Base-by-base conservation (phyloP, 106 monocot genomes). In the Dendrobium officinale region DNA sequence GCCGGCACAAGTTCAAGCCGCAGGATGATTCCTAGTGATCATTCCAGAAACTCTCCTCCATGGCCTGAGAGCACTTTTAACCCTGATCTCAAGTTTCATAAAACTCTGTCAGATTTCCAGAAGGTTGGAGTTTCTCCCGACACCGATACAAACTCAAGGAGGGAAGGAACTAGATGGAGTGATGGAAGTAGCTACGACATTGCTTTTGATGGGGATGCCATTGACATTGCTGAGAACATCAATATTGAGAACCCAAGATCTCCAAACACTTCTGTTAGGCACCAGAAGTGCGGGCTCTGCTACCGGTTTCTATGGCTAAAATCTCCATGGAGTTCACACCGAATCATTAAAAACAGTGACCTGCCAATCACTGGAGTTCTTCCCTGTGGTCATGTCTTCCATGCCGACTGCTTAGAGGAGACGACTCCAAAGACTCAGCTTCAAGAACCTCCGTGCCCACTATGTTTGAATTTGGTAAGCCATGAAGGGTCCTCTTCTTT, bases 351-450 rank as follows among this genome's bases (percentile, higher is more conserved):
- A 83, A 93, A 79, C 47, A 45, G 75, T 13, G 96, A 96, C 59
- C 87, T 93, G 86, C 93, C 96, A 17, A 77, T 88, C 66, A 80
- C 91, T 8, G 93, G 84, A 2, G 87, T 96, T 26, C 92, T 96
- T 20, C 84, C 93, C 37, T 96, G 96, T 43, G 33, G 88, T 29
- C 93, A 96, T 84, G 85, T 92, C 43, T 96, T 91, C 75, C 96
- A 96, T 72, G 96, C 93, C 11, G 96, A 93, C 41, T 96, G 96
- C 80, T 75, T 96, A 79, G 94, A 94, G 83, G 92, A 94, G 85
- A 87, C 75, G 8, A 92, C 94, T 56, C 92, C 88, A 18, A 88
- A 85, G 76, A 68, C 77, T 48, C 87, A 83, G 75, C 80, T 84
- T 61, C 85, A 92, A 10, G 92, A 94, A 0, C 94, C 94, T 43